These are phyloP conservation scores for Fraxinus americana DNA, from an alignment of 257 asterid genomes.

Conservation along the genomic window DNA sequence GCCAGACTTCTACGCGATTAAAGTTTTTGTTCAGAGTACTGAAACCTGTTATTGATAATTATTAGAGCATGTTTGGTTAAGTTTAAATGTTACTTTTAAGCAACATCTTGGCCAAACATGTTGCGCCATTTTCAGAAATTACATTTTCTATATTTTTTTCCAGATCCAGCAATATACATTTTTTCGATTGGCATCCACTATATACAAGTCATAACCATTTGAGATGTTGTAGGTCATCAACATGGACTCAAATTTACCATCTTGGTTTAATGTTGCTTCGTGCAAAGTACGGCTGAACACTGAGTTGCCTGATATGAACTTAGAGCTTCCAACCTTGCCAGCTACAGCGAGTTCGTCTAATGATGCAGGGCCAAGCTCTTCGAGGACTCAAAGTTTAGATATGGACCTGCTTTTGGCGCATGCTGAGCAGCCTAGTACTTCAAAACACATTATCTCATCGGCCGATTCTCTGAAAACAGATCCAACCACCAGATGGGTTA, in stretches of 20 bases:
- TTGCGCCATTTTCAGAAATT: background rate
- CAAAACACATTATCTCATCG: constrained; percentile 24
- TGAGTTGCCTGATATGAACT: constrained; percentile 47
- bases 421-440: constrained; percentile 45
- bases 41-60: background rate
- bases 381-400: constrained; percentile 83
- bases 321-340: constrained; percentile 47
- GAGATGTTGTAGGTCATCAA: constrained; percentile 31
- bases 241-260: constrained; percentile 3
- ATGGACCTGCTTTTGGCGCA: constrained; percentile 51
- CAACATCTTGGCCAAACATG: background rate
- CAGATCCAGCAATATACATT: background rate
- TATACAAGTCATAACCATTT: background rate
- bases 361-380: constrained; percentile 45
- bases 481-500: constrained; percentile 67
- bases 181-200: background rate
- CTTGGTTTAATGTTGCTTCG: constrained; percentile 16
- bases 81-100: background rate
- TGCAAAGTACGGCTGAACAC: constrained; percentile 19
- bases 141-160: background rate
- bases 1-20: background rate
- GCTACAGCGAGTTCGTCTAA: constrained; percentile 38
- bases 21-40: background rate
- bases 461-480: constrained; percentile 33
- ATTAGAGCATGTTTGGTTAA: background rate